These are phyloP conservation scores for Arthrobotrys pseudoclavata DNA, from an alignment of 2,329 filamentous ascomycete genomes.

Conservation along the genomic window DNA sequence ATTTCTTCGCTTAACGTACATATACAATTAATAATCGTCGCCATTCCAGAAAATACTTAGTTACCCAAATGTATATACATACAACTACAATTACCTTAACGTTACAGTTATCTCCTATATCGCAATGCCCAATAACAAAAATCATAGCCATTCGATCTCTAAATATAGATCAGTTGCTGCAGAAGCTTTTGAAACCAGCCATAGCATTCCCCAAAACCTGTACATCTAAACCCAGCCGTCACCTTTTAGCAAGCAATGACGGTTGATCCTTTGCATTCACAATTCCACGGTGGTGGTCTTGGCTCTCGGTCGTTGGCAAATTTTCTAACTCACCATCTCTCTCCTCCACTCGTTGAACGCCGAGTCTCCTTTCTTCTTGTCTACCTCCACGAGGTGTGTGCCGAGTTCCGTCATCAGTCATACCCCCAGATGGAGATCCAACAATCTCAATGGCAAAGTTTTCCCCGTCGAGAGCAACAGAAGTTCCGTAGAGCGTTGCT, in stretches of 20 bases:
- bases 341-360: neutral
- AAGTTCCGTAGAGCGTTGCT: slow-evolving; percentile 28
- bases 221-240: neutral
- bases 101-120: neutral
- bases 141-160: neutral
- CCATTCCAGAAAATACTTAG: neutral
- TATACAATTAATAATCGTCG: neutral
- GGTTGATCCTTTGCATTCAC: slow-evolving; percentile 18
- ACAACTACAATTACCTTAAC: neutral
- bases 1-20: neutral
- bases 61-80: neutral
- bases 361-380: neutral
- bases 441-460: slow-evolving; percentile 34
- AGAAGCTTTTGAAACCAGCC: neutral
- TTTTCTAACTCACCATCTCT: slow-evolving; percentile 12
- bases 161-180: neutral
- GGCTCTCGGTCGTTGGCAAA: slow-evolving; percentile 20
- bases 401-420: neutral
- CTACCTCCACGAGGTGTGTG: neutral
- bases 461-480: slow-evolving; percentile 34
- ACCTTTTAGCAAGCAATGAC: neutral
- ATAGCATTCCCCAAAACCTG: neutral
- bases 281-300: neutral
- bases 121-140: neutral
- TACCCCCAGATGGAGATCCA: neutral